Conservation (phyloP, 2,329 filamentous ascomycete genomes). For the Hansfordia pulvinata region DNA sequence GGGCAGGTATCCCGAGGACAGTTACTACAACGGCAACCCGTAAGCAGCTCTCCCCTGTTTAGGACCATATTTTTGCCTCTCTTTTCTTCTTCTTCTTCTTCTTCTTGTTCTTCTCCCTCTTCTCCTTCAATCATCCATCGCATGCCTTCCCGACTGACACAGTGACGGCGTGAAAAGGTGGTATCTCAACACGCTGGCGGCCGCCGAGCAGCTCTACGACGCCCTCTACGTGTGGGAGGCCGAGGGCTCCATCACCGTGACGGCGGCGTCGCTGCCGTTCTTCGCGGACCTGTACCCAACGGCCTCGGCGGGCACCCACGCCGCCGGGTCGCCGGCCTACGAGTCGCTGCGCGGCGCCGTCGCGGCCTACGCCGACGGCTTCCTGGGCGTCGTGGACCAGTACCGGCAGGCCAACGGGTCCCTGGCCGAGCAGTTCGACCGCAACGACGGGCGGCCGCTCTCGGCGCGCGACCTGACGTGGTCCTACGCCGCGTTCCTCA, state of each 20-base stretch:
- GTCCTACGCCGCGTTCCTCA: constrained; percentile 38
- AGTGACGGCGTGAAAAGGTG: no score
- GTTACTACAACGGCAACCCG: constrained; percentile 66
- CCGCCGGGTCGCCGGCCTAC: constrained; percentile 31
- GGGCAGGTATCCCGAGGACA: constrained; percentile 59
- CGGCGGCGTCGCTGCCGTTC: constrained; percentile 52
- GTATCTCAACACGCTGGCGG: constrained; percentile 65
- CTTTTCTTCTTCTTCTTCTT: no score
- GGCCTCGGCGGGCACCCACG: constrained; percentile 48
- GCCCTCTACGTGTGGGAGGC: constrained; percentile 59
- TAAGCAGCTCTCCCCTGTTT: constrained; percentile 5
- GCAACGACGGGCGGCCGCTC: constrained; percentile 34
- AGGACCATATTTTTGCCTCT: constrained; percentile 3
- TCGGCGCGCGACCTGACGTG: constrained; percentile 48
- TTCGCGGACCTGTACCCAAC: constrained; percentile 52
- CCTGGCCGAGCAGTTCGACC: constrained; percentile 53
- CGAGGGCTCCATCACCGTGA: constrained; percentile 49
- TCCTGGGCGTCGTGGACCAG: constrained; percentile 44
- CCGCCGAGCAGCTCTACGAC: constrained; percentile 69
- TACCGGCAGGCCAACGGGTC: constrained; percentile 52
- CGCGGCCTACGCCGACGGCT: constrained; percentile 44
- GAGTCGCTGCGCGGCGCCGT: constrained; percentile 41
- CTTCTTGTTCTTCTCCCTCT: no score
- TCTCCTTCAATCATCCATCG: no score
- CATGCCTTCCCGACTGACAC: no score